Evolutionary conservation across 768 basidiomycete species (phyloP), one percentile per base, ranked within the genome.

Genomic region (Fistulinella prunicolor): DNA sequence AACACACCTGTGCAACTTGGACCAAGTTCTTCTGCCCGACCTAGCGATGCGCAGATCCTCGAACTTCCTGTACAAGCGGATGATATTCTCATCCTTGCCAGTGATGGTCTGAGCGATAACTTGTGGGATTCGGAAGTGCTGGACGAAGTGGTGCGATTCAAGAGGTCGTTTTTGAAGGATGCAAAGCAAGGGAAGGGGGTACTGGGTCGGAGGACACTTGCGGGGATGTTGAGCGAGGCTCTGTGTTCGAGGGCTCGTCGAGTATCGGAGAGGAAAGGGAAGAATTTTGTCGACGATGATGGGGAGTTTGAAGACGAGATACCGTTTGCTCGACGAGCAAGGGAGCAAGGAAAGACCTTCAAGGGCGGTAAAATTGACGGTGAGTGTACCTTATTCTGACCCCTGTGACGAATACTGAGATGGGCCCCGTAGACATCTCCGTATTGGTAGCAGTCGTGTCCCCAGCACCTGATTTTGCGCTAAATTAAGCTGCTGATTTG

Each of bases 41-140:
- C 88, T 14, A 61, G 74, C 17, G 79, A 89, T 41, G 87, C 89
- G 2, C 84, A 83, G 49, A 69, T 83, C 6, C 80, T 85, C 56
- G 80, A 80, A 1, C 70, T 91, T 0, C 86, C 85, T 20, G 86
- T 89, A 3, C 73, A 73, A 51, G 74, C 77, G 19, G 79, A 86
- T 47, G 88, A 89, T 50, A 85, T 91, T 44, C 76, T 93, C 46
- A 85, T 94, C 52, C 78, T 94, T 34, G 85, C 88, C 0, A 81
- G 78, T 17, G 91, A 94, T 57, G 90, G 90, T 2, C 70, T 94
- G 42, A 81, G 82, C 53, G 91, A 94, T 65, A 94, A 94, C 59
- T 70, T 93, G 20, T 93, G 91, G 86, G 89, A 92, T 57, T 83
- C 85, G 57, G 90, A 94, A 50, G 80, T 94, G 16, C 67, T 93